These are phyloP conservation scores for Oemleria cerasiformis DNA, from an alignment of 306 rosid species.

Conservation along the genomic window DNA sequence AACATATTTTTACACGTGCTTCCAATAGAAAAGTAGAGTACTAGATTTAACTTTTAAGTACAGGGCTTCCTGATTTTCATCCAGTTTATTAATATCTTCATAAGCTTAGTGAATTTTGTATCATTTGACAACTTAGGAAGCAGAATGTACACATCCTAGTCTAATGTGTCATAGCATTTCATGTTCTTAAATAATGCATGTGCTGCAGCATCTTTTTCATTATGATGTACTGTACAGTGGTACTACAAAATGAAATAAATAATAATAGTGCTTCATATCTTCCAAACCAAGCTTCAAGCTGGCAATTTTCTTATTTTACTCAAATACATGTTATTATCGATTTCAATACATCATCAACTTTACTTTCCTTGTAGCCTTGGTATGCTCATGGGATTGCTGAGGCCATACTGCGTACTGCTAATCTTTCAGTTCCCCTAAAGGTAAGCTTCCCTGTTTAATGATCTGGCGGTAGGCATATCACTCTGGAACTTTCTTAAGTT, in stretches of 20 bases:
- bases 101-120: background rate
- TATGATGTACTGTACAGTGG: background rate
- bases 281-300: background rate
- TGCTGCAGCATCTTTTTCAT: background rate
- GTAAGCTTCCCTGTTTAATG: constrained; percentile 43
- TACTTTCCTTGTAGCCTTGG: constrained; percentile 70
- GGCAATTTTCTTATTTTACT: background rate
- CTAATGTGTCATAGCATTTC: background rate
- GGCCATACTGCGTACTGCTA: constrained; percentile 97
- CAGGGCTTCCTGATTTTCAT: background rate
- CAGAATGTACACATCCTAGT: background rate
- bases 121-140: background rate
- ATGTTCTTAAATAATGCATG: background rate
- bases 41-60: background rate
- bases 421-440: constrained; percentile 90
- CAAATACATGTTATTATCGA: constrained; percentile 2
- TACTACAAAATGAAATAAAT: background rate
- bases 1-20: background rate
- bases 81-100: background rate
- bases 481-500: background rate
- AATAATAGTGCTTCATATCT: background rate
- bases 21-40: background rate
- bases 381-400: constrained; percentile 97
- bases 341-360: constrained; percentile 4
- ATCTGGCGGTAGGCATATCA: background rate